phyloP scores from a whole-genome alignment of 1,284 basidiomycete genomes.

The Ceratobasidium sp. region DNA sequence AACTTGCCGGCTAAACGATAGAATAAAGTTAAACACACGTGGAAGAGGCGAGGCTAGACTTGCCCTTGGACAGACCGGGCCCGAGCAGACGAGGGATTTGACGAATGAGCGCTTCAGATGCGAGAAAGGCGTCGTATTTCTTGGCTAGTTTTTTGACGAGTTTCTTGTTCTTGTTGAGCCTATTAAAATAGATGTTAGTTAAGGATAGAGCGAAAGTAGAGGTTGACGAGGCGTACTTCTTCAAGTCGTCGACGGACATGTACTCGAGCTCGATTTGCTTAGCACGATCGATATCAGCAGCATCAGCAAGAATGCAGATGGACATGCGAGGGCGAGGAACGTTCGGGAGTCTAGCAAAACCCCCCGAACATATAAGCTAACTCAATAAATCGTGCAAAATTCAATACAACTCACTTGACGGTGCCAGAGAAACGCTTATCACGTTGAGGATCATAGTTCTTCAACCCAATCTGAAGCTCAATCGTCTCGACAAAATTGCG shows the following conservation, averaged over 20 bases:
- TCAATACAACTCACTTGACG: constrained; percentile 77
- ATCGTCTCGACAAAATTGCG: constrained; percentile 94
- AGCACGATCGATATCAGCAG: constrained; percentile 97
- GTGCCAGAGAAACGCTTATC: constrained; percentile 98
- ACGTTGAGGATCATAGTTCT: constrained; percentile 97
- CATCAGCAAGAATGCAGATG: constrained; percentile 99
- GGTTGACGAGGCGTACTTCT: too few species aligned
- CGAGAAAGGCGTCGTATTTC: constrained; percentile 99
- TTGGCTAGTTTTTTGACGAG: constrained; percentile 99
- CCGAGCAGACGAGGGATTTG: constrained; percentile 99
- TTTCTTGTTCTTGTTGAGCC: constrained; percentile 99
- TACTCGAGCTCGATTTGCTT: constrained; percentile 98
- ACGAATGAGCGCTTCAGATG: constrained; percentile 99
- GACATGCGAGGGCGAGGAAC: constrained; percentile 99
- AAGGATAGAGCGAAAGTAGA: neutral
- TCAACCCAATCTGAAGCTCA: constrained; percentile 96
- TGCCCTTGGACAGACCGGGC: constrained; percentile 99
- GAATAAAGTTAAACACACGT: neutral
- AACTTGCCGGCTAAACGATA: constrained; percentile 90
- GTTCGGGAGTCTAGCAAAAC: constrained; percentile 83
- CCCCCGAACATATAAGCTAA: neutral
- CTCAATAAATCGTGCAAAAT: neutral
- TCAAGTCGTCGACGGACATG: constrained; percentile 99
- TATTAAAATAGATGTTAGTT: constrained; percentile 54
- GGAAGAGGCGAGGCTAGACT: neutral